phyloP scores from a whole-genome alignment of 2,329 filamentous ascomycete species.

The Pochonia chlamydosporia region DNA sequence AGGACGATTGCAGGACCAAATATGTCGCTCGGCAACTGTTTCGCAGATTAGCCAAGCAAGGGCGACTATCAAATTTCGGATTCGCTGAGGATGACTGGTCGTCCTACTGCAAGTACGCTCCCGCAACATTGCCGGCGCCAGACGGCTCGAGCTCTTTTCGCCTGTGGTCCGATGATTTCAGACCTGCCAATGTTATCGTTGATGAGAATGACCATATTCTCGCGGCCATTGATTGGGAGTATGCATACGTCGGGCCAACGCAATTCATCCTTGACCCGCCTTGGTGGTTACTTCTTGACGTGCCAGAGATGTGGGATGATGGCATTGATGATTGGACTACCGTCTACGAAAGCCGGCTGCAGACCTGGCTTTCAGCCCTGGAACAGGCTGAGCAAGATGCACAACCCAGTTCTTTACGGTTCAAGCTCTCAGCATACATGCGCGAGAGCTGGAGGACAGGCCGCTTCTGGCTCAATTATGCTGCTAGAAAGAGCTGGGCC shows the following conservation, averaged over 20 bases:
- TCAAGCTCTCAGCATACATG: conserved; percentile 26
- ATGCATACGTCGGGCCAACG: conserved; percentile 25
- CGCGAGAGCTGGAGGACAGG: conserved; percentile 28
- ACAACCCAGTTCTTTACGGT: neutral
- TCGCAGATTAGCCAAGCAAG: conserved; percentile 24
- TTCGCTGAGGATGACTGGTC: conserved; percentile 24
- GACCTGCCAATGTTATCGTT: conserved; percentile 26
- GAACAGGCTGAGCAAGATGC: conserved; percentile 13
- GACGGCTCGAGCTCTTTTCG: conserved; percentile 14
- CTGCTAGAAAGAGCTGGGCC: conserved; percentile 29
- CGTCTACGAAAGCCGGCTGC: conserved; percentile 23
- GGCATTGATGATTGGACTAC: conserved; percentile 23
- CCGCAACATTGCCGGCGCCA: conserved; percentile 11
- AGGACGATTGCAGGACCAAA: conserved; percentile 35
- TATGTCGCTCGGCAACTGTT: conserved; percentile 37
- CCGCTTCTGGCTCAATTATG: conserved; percentile 27
- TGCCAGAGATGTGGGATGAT: conserved; percentile 24
- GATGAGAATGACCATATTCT: conserved; percentile 16
- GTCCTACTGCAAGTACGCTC: conserved; percentile 9
- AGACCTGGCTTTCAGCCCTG: conserved; percentile 27
- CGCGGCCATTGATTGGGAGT: conserved; percentile 35
- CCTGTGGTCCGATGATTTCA: conserved; percentile 30
- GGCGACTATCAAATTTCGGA: conserved; percentile 11
- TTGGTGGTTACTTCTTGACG: conserved; percentile 32
- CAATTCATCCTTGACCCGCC: conserved; percentile 29